These are phyloP conservation scores for Closterium sp. DNA, from an alignment of 139 green algal species.

Conservation along the genomic window DNA sequence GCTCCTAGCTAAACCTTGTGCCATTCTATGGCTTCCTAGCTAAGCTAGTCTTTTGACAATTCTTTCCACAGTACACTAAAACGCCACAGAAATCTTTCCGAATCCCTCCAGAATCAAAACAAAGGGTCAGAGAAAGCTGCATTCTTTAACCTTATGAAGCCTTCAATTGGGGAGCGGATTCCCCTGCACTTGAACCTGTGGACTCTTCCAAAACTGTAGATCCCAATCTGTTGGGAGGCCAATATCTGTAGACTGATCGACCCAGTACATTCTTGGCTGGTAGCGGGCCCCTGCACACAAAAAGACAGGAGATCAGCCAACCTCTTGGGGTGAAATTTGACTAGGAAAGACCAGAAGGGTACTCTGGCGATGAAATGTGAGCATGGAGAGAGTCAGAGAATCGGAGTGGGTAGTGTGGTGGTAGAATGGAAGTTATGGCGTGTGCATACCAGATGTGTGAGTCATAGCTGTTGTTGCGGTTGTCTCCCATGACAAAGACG, in stretches of 20 bases:
- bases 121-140: no score
- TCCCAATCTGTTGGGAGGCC: conserved; percentile 77
- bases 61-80: not conserved
- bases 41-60: no score
- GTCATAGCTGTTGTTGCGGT: conserved; percentile 99
- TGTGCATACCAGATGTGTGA: conserved; percentile 81
- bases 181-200: not conserved
- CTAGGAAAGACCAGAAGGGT: not conserved
- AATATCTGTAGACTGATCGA: conserved; percentile 88
- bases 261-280: conserved; percentile 64
- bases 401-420: not conserved
- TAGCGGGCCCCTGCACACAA: conserved; percentile 69
- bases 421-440: not conserved
- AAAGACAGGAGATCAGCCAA: not conserved
- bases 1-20: no score
- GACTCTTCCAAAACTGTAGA: conserved; percentile 14
- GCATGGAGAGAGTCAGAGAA: not conserved
- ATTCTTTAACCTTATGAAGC: not conserved
- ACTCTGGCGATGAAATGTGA: not conserved
- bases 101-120: no score
- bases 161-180: not conserved
- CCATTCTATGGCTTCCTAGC: no score
- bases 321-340: no score
- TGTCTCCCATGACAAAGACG: conserved; percentile 97
- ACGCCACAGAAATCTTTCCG: not conserved